Conservation (phyloP, 2,329 filamentous ascomycete genomes). For the Cladophialophora exuberans region DNA sequence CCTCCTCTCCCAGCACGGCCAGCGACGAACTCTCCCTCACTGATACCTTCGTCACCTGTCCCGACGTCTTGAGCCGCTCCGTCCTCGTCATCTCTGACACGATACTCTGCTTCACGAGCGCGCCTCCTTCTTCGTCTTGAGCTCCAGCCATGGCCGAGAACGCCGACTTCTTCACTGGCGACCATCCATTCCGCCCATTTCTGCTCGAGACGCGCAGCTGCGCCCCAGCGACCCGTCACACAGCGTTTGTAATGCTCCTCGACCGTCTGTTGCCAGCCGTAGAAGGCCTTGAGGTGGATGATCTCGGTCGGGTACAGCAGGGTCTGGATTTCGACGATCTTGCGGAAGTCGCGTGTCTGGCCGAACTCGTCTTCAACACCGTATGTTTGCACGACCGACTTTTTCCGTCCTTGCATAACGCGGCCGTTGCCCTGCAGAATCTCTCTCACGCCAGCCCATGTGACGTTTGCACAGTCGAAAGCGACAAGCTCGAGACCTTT, state of each 20-base stretch:
- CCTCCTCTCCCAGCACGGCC: conserved; percentile 37
- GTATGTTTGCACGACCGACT: conserved; percentile 25
- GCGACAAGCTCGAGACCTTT: conserved; percentile 76
- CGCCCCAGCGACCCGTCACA: conserved; percentile 71
- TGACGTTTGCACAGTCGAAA: conserved; percentile 90
- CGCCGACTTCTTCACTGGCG: conserved; percentile 80
- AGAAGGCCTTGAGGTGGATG: conserved; percentile 89
- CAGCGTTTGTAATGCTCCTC: conserved; percentile 91
- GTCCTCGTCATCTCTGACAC: conserved; percentile 79
- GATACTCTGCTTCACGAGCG: conserved; percentile 77
- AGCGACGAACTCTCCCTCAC: conserved; percentile 35
- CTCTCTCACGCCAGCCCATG: conserved; percentile 88
- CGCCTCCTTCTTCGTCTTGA: conserved; percentile 72
- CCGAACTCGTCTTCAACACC: conserved; percentile 17
- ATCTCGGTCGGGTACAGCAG: conserved; percentile 73
- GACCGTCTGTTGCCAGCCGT: conserved; percentile 92
- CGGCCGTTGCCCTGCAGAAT: conserved; percentile 84
- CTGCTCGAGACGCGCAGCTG: conserved; percentile 77
- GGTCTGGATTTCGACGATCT: conserved; percentile 31
- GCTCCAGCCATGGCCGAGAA: conserved; percentile 58
- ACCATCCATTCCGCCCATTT: conserved; percentile 97
- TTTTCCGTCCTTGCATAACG: conserved; percentile 47
- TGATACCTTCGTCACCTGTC: conserved; percentile 38
- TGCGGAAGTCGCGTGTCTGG: conserved; percentile 25
- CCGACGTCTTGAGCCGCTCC: conserved; percentile 38